Percentiles rank a stretch among this genome's conserved stretches.
Evolutionary conservation across 805 yeast species (phyloP).

Genomic region (Maudiozyma barnettii): DNA sequence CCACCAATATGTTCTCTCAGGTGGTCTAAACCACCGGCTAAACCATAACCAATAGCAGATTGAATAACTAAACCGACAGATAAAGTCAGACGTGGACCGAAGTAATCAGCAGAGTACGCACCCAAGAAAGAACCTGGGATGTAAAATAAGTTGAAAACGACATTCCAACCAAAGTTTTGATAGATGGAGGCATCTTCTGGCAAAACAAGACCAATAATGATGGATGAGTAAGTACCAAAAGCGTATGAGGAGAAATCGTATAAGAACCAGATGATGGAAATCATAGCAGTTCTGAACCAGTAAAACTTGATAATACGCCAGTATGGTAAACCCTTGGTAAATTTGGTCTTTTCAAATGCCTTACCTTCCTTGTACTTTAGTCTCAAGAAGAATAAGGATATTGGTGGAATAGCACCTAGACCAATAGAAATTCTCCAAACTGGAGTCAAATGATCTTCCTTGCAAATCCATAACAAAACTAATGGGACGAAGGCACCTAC

Average conservation of each 20-base stretch:
- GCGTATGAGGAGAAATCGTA: slow-evolving; percentile 86
- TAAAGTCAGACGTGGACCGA: slow-evolving; percentile 84
- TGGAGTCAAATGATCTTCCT: slow-evolving; percentile 56
- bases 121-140: slow-evolving; percentile 86
- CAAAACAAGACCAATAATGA: slow-evolving; percentile 51
- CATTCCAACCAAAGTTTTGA: slow-evolving; percentile 85
- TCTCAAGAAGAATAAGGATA: slow-evolving; percentile 68
- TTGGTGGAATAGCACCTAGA: slow-evolving; percentile 82
- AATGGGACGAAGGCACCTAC: slow-evolving; percentile 76
- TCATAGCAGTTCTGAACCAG: slow-evolving; percentile 67
- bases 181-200: slow-evolving; percentile 52
- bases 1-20: slow-evolving; percentile 59
- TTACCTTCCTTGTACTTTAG: slow-evolving; percentile 65
- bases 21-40: slow-evolving; percentile 60
- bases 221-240: slow-evolving; percentile 74
- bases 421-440: slow-evolving; percentile 92
- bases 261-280: slow-evolving; percentile 78
- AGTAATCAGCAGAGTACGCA: slow-evolving; percentile 71
- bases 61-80: slow-evolving; percentile 60
- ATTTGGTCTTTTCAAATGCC: slow-evolving; percentile 58
- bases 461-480: slow-evolving; percentile 76
- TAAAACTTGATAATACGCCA: slow-evolving; percentile 63
- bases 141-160: slow-evolving; percentile 78
- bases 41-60: slow-evolving; percentile 69
- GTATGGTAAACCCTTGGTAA: slow-evolving; percentile 61